Evolutionary conservation across 805 yeast species (phyloP).

Genomic region (Cyberlindnera suaveolens): DNA sequence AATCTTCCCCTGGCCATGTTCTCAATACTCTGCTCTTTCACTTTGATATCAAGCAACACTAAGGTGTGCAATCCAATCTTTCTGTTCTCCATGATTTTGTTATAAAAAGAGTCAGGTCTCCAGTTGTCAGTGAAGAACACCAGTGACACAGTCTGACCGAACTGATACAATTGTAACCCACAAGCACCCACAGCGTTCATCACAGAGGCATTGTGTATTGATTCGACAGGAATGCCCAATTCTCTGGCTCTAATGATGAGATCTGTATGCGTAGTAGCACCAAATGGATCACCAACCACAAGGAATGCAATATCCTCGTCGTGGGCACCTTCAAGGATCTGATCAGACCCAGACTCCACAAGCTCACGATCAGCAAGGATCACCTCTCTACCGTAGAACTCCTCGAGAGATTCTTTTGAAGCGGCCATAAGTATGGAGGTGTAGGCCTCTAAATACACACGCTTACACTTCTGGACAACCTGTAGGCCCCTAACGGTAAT

Average conservation of each 20-base stretch:
- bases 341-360: conserved; percentile 85
- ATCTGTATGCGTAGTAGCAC: conserved; percentile 98
- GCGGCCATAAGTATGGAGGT: conserved; percentile 96
- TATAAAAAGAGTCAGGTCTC: conserved; percentile 95
- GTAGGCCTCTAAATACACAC: conserved; percentile 94
- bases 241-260: conserved; percentile 88
- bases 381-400: conserved; percentile 79
- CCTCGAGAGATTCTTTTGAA: conserved; percentile 62
- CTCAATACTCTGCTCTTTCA: conserved; percentile 92
- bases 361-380: conserved; percentile 90
- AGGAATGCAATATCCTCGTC: conserved; percentile 84
- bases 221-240: conserved; percentile 67
- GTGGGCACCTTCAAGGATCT: conserved; percentile 70
- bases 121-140: conserved; percentile 93
- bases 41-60: conserved; percentile 85
- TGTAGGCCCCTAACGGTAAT: conserved; percentile 94
- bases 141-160: conserved; percentile 95
- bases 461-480: conserved; percentile 70
- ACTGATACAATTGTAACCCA: conserved; percentile 89
- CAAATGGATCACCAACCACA: conserved; percentile 97
- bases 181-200: conserved; percentile 99
- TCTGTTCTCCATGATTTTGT: conserved; percentile 83
- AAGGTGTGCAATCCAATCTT: conserved; percentile 88
- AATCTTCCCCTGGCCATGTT: conserved; percentile 89
- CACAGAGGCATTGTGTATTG: conserved; percentile 91